Base-by-base conservation (phyloP, 805 yeast species). In the Candida stauntonica region DNA sequence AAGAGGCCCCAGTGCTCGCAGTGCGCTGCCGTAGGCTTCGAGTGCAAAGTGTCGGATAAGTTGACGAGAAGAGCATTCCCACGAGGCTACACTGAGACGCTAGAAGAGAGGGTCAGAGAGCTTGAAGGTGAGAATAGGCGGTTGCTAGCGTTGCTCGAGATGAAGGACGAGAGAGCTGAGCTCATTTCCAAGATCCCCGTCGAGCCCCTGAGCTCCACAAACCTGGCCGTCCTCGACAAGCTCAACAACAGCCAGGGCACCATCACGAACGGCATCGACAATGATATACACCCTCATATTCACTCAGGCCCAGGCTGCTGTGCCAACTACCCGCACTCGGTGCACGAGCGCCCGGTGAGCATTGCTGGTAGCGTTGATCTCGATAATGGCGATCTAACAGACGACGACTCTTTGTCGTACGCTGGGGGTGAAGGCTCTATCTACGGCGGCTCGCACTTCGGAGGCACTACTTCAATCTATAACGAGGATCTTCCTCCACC, bases 21-120 rank as follows among this genome's bases (percentile, higher is more conserved):
- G 43, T 88, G 97, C 66, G 79, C 77, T 11, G 72, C 79, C 6
- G 93, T 86, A 4, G 96, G 96, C 3, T 73, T 88, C 41, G 91
- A 86, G 46, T 88, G 97, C 60, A 81, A 81, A 40, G 83, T 86
- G n/a, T 79, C 89, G 14, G 96, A 88, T 56, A 81, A 82, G 50
- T 67, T 88, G n/a, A 75, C 89, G 1, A 71, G 96, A 41, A 68
- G 89, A 46, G 91, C 95, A 0, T 88, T 81, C 53, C 96, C 96
- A 0, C 72, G 94, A 56, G 96, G 96, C 0, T 88, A 88, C 53
- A 88, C 96, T 0, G 96, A 88, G 61, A 80, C 88, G 3, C 60
- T 88, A 38, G 97, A 88, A 57, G 94, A 86, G 54, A 67, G 95
- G 35, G 80, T 88, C n/a, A 68, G 96, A 35, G 93, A 83, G 54